These are phyloP conservation scores for Pythium volutum DNA, from an alignment of 352 stramenopile species.

Conservation along the genomic window DNA sequence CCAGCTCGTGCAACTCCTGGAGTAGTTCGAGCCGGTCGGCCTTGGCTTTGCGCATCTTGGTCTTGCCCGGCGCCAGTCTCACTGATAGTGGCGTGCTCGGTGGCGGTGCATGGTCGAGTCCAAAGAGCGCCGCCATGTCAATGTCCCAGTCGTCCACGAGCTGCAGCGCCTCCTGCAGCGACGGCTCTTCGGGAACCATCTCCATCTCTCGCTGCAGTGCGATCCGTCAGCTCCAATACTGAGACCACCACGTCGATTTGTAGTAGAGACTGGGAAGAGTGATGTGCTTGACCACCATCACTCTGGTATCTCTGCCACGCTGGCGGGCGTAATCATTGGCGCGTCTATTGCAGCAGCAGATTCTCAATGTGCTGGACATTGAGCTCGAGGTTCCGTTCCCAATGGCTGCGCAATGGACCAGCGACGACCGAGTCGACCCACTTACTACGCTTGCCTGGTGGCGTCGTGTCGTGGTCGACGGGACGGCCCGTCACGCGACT, in stretches of 20 bases:
- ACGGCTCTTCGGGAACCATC: not conserved
- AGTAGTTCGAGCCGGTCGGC: not conserved
- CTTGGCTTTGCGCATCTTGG: not conserved
- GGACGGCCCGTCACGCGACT: not conserved
- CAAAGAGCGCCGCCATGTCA: constrained; percentile 4
- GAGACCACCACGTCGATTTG: too few species aligned
- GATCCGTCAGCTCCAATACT: not conserved
- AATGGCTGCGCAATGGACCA: constrained; percentile 1
- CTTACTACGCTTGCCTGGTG: not conserved
- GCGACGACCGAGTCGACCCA: constrained; percentile 17
- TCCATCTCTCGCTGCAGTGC: not conserved
- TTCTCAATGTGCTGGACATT: constrained; percentile 5
- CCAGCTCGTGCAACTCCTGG: not conserved
- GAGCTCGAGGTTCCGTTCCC: not conserved
- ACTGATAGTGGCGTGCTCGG: not conserved
- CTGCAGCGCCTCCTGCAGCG: constrained; percentile 5
- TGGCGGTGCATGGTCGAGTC: not conserved
- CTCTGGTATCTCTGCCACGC: not conserved
- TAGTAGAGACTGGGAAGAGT: too few species aligned
- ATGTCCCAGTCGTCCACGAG: constrained; percentile 6
- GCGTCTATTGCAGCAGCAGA: not conserved
- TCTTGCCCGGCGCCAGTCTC: not conserved
- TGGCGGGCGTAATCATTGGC: not conserved
- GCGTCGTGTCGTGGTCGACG: not conserved
- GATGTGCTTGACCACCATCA: not conserved